Evolutionary conservation across 148 eudicot species (phyloP).

Genomic region (Arbutus unedo): DNA sequence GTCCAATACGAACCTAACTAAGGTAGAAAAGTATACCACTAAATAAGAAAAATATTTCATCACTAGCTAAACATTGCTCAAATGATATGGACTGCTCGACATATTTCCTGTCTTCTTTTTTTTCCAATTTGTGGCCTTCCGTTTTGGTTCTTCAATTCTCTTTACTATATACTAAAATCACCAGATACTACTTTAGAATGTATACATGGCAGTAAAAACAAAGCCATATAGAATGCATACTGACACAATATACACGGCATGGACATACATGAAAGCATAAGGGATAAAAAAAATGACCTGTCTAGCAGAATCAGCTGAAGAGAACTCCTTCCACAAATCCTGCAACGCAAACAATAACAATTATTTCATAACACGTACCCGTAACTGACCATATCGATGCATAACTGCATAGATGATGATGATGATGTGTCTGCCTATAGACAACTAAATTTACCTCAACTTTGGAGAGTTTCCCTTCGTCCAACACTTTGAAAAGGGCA

Average conservation of each 20-base stretch:
- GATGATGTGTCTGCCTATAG: background rate
- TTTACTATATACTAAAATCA: background rate
- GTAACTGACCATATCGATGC: background rate
- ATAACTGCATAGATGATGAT: background rate
- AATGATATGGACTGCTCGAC: background rate
- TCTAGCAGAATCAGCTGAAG: constrained; percentile 67
- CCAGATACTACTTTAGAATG: background rate
- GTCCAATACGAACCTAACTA: background rate
- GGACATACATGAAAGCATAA: background rate
- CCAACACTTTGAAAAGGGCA: constrained; percentile 86
- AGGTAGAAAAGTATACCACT: background rate
- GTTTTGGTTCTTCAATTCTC: background rate
- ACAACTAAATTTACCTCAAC: constrained; percentile 49
- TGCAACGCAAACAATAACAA: constrained; percentile 27
- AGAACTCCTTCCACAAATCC: constrained; percentile 76
- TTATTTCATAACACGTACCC: background rate
- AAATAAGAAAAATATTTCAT: too few species aligned
- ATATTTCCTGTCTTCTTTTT: background rate
- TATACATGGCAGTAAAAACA: background rate
- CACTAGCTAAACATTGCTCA: background rate
- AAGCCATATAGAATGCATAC: background rate
- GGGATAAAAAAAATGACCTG: constrained; percentile 36
- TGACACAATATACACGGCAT: background rate
- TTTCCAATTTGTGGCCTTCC: background rate
- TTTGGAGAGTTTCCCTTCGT: constrained; percentile 79